phyloP scores from a whole-genome alignment of 768 basidiomycete species.

The Russula brevipes region DNA sequence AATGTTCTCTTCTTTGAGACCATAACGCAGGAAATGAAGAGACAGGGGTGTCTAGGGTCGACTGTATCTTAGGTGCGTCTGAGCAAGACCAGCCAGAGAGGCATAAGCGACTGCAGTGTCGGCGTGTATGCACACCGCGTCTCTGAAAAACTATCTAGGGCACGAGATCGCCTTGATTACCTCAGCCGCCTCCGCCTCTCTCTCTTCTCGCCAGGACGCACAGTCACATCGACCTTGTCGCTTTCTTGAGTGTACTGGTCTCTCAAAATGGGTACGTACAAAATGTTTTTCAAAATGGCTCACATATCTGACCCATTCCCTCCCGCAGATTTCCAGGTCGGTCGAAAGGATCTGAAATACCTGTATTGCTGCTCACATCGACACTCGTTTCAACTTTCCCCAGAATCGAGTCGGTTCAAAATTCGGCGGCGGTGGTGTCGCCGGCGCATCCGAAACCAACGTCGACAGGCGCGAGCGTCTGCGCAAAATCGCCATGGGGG shows the following conservation, averaged over 20 bases:
- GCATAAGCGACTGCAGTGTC: neutral
- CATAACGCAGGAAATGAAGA: slow-evolving; percentile 29
- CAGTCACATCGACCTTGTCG: neutral
- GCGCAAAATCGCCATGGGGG: slow-evolving; percentile 92
- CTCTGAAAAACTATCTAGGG: neutral
- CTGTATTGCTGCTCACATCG: neutral
- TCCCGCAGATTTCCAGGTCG: slow-evolving; percentile 22
- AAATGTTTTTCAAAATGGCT: neutral
- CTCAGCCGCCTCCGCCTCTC: neutral
- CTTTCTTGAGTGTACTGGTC: neutral
- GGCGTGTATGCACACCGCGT: neutral
- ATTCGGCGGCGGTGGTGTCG: slow-evolving; percentile 94
- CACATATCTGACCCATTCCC: neutral
- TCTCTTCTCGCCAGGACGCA: no score
- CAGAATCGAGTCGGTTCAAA: slow-evolving; percentile 95
- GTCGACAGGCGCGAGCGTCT: slow-evolving; percentile 93
- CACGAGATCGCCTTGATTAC: slow-evolving; percentile 13
- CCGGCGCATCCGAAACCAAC: slow-evolving; percentile 91
- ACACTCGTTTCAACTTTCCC: neutral
- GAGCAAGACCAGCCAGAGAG: neutral
- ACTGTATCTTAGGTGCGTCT: neutral
- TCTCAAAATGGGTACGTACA: slow-evolving; percentile 22
- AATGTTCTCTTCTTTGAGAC: slow-evolving; percentile 55
- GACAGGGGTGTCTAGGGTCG: no score
- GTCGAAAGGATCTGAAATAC: neutral